Percentiles rank a stretch among this genome's conserved stretches.
Evolutionary conservation across 2,329 filamentous ascomycete genomes (phyloP).

Genomic region (Penicillium olsonii): DNA sequence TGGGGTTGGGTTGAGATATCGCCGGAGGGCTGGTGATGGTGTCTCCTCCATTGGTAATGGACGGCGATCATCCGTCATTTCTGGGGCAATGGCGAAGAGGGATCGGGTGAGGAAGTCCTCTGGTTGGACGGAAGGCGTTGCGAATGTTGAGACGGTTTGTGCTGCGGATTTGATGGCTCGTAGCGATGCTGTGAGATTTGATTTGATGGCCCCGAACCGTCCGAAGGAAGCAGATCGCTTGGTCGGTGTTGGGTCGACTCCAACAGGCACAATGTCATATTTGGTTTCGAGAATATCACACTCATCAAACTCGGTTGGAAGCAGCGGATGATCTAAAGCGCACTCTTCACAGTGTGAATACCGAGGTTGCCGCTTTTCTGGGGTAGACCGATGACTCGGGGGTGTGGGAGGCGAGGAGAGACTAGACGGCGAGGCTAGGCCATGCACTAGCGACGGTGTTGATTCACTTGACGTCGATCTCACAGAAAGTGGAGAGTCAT

Average conservation of each 20-base stretch:
- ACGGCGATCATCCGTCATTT: constrained; percentile 62
- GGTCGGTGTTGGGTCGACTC: constrained; percentile 11
- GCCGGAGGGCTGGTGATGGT: constrained; percentile 58
- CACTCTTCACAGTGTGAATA: constrained; percentile 58
- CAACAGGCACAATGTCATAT: constrained; percentile 12
- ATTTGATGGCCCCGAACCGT: constrained; percentile 56
- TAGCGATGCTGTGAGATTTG: constrained; percentile 64
- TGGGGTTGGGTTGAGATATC: constrained; percentile 61
- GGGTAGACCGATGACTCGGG: constrained; percentile 37
- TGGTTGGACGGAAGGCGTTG: constrained; percentile 53
- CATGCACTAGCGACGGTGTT: constrained; percentile 55
- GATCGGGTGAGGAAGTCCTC: constrained; percentile 64
- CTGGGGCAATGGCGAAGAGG: constrained; percentile 56
- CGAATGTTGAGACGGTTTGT: constrained; percentile 62
- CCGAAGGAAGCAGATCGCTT: constrained; percentile 31
- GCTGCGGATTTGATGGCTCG: constrained; percentile 63
- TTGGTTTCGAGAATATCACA: constrained; percentile 23
- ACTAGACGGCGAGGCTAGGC: constrained; percentile 51
- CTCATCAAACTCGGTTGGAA: constrained; percentile 38
- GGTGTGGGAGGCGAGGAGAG: constrained; percentile 47
- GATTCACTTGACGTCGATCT: constrained; percentile 61
- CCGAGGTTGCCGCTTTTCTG: constrained; percentile 48
- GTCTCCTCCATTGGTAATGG: constrained; percentile 56
- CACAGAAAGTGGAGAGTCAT: constrained; percentile 46
- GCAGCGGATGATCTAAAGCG: constrained; percentile 58